A percentile compares a stretch with the other conserved stretches of the same genome.
Conservation (phyloP, 2,329 filamentous ascomycete genomes). For the Colletotrichum australisinense region DNA sequence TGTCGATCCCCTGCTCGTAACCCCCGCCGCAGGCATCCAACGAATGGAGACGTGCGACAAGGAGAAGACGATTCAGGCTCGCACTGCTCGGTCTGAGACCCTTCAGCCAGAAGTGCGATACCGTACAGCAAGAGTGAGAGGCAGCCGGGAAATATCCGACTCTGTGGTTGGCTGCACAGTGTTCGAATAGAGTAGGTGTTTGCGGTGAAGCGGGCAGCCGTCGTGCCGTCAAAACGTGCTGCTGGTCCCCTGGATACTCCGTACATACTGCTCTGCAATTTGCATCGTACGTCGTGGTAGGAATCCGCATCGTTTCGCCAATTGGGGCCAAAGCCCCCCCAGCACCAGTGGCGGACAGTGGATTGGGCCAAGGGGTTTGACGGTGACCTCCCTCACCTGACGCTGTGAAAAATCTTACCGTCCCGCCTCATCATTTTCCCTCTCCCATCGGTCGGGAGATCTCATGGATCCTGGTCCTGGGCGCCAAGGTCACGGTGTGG, state of each 20-base stretch:
- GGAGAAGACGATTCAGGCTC: too few species aligned
- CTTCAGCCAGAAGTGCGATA: too few species aligned
- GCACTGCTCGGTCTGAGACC: too few species aligned
- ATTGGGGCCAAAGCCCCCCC: constrained; percentile 26
- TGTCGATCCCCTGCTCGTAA: constrained; percentile 17
- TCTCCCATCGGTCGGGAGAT: constrained; percentile 28
- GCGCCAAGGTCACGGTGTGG: constrained; percentile 31
- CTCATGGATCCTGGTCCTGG: constrained; percentile 28
- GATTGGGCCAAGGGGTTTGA: neutral
- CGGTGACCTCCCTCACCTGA: constrained; percentile 27
- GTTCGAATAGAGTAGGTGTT: neutral
- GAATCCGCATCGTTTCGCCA: constrained; percentile 20
- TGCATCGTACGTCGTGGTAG: neutral
- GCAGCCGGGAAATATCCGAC: constrained; percentile 9
- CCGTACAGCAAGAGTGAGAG: neutral
- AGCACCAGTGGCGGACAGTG: constrained; percentile 24
- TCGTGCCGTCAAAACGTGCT: neutral
- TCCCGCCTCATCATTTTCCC: constrained; percentile 34
- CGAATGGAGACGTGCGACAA: neutral
- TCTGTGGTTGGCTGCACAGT: neutral
- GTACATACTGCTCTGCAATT: neutral
- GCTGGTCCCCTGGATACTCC: neutral
- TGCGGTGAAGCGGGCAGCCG: neutral
- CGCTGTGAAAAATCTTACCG: constrained; percentile 34
- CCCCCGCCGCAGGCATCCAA: constrained; percentile 3